Evolutionary conservation across 129 eudicot species (phyloP).

Genomic region (Centrapalus pauciflorus): DNA sequence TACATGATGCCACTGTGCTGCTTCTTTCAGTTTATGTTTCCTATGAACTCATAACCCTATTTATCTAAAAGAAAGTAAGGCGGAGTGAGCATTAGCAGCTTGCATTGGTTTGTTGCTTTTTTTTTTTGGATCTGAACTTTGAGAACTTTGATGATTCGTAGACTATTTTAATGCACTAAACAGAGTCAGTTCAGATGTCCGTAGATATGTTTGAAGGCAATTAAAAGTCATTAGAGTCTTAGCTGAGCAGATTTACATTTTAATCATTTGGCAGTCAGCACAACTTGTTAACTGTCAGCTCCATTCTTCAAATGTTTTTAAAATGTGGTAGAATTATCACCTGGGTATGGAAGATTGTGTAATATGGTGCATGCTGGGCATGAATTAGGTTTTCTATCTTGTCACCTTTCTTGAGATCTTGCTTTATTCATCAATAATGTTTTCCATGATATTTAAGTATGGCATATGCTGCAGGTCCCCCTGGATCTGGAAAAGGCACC

Average conservation of each 20-base stretch:
- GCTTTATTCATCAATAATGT: neutral
- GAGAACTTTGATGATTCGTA: neutral
- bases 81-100: neutral
- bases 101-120: neutral
- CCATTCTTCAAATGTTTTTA: neutral
- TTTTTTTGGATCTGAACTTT: neutral
- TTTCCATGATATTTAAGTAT: slow-evolving; percentile 2
- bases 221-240: neutral
- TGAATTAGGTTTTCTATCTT: neutral
- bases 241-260: neutral
- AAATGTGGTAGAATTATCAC: neutral
- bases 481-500: slow-evolving; percentile 97
- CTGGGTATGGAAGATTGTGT: neutral
- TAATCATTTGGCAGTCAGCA: neutral
- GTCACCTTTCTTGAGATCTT: neutral
- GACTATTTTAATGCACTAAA: neutral
- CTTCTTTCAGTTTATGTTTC: neutral
- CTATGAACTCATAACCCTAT: neutral
- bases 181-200: neutral
- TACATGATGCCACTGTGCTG: neutral
- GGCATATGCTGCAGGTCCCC: slow-evolving; percentile 65
- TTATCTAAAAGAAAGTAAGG: neutral
- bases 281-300: neutral
- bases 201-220: neutral
- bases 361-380: neutral